Conservation (phyloP, 768 basidiomycete genomes). For the Hypsizygus marmoreus region DNA sequence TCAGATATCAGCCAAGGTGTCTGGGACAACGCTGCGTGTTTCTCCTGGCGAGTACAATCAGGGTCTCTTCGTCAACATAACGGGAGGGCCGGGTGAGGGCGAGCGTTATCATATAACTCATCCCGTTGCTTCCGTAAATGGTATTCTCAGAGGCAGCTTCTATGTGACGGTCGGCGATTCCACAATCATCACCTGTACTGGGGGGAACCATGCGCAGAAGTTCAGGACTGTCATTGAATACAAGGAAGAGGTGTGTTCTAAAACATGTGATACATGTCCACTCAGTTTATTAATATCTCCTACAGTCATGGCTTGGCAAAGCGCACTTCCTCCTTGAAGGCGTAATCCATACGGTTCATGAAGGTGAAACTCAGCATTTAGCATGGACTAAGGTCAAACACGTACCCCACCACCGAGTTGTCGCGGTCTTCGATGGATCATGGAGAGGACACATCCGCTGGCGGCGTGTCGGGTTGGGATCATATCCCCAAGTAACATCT, state of each 20-base stretch:
- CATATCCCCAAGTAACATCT: constrained; percentile 40
- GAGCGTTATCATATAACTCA: constrained; percentile 89
- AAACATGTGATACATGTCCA: constrained; percentile 1
- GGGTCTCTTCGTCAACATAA: constrained; percentile 83
- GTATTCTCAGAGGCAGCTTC: constrained; percentile 87
- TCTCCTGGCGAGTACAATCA: constrained; percentile 82
- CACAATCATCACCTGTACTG: constrained; percentile 79
- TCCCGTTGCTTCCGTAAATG: constrained; percentile 88
- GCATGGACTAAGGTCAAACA: constrained; percentile 89
- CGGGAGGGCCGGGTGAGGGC: constrained; percentile 71
- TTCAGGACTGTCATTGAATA: constrained; percentile 89
- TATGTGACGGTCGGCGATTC: constrained; percentile 86
- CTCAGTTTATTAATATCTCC: constrained; percentile 1
- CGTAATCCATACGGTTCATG: constrained; percentile 81
- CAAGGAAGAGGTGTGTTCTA: constrained; percentile 82
- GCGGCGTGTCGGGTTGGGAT: constrained; percentile 56
- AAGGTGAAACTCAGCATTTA: constrained; percentile 60
- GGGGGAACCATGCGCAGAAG: constrained; percentile 59
- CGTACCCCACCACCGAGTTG: constrained; percentile 75
- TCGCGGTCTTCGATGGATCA: constrained; percentile 84
- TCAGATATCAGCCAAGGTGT: constrained; percentile 91
- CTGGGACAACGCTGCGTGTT: constrained; percentile 84
- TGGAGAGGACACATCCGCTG: constrained; percentile 87
- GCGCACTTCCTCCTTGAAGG: constrained; percentile 87
- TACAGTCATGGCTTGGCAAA: constrained; percentile 84